phyloP scores from a whole-genome alignment of 1,139 yeast genomes.

The Kurtzmaniella quercitrusa region DNA sequence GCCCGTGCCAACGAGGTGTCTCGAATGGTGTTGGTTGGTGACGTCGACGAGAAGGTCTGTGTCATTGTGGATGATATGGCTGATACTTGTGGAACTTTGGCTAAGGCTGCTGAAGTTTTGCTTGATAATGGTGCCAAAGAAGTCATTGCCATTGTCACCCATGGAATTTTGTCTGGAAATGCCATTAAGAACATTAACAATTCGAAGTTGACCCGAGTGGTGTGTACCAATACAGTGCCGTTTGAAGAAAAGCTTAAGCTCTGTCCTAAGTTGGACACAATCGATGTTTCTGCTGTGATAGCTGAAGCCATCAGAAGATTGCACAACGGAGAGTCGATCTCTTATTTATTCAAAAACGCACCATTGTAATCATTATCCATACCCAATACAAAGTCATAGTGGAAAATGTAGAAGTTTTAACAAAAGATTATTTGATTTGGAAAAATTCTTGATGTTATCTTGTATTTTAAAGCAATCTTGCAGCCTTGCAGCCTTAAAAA shows the following conservation, averaged over 20 bases:
- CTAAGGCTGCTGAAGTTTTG: slow-evolving; percentile 70
- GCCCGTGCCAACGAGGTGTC: slow-evolving; percentile 77
- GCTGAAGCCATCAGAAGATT: slow-evolving; percentile 80
- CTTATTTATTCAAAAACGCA: slow-evolving; percentile 61
- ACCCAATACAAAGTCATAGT: slow-evolving; percentile 1
- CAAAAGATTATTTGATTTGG: too few species aligned
- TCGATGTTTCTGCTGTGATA: slow-evolving; percentile 68
- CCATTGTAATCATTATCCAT: slow-evolving; percentile 20
- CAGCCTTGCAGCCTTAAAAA: too few species aligned
- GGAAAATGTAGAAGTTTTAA: not conserved
- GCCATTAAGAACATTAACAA: slow-evolving; percentile 61
- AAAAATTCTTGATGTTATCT: too few species aligned
- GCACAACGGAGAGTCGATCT: slow-evolving; percentile 80
- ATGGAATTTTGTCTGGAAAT: slow-evolving; percentile 71
- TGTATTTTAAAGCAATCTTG: not conserved
- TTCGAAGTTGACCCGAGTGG: slow-evolving; percentile 55
- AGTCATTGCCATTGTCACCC: slow-evolving; percentile 75
- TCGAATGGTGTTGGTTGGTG: slow-evolving; percentile 75
- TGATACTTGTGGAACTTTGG: slow-evolving; percentile 78
- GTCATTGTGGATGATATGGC: slow-evolving; percentile 80
- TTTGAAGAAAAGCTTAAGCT: slow-evolving; percentile 46
- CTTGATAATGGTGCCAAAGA: slow-evolving; percentile 62
- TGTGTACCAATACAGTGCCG: slow-evolving; percentile 77
- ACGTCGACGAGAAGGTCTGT: slow-evolving; percentile 66
- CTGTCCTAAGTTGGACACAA: slow-evolving; percentile 58